Conservation (phyloP, 345 rosid species). For the Moringa oleifera region DNA sequence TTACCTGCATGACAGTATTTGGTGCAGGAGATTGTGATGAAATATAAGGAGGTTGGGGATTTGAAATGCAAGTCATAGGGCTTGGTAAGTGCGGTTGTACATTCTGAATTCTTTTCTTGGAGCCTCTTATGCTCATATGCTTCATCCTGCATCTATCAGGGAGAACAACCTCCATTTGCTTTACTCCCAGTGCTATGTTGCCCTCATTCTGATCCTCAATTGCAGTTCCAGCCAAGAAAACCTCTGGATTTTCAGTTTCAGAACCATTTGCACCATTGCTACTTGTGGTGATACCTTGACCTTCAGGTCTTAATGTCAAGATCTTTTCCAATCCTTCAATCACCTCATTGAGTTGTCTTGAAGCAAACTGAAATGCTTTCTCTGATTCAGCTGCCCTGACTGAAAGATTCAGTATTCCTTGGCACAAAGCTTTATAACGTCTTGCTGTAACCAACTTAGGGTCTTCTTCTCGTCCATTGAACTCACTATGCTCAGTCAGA, state of each 20-base stretch:
- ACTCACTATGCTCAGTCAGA: constrained; percentile 8
- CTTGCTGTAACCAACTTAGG: constrained; percentile 25
- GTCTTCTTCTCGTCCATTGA: constrained; percentile 18
- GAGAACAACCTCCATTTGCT: constrained; percentile 8
- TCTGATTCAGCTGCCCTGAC: constrained; percentile 32
- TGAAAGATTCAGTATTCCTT: constrained; percentile 20
- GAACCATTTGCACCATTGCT: constrained; percentile 17
- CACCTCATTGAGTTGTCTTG: constrained; percentile 25
- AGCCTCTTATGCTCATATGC: constrained; percentile 8
- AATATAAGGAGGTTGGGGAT: constrained; percentile 17
- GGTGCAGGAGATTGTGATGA: constrained; percentile 19
- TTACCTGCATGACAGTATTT: constrained; percentile 27
- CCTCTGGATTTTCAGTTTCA: constrained; percentile 23
- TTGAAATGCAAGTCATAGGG: constrained; percentile 14
- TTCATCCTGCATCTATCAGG: constrained; percentile 7
- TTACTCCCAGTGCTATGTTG: constrained; percentile 1
- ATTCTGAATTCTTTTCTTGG: constrained; percentile 11
- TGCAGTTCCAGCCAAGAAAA: constrained; percentile 14
- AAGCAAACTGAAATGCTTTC: constrained; percentile 32
- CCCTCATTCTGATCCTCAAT: constrained; percentile 14
- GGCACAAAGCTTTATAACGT: constrained; percentile 27
- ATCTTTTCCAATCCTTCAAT: constrained; percentile 30
- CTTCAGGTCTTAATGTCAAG: constrained; percentile 21
- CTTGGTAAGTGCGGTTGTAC: constrained; percentile 8
- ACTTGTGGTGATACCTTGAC: constrained; percentile 17